These are phyloP conservation scores for Friedmanniomyces simplex DNA, from an alignment of 495 filamentous ascomycete genomes.

Conservation along the genomic window DNA sequence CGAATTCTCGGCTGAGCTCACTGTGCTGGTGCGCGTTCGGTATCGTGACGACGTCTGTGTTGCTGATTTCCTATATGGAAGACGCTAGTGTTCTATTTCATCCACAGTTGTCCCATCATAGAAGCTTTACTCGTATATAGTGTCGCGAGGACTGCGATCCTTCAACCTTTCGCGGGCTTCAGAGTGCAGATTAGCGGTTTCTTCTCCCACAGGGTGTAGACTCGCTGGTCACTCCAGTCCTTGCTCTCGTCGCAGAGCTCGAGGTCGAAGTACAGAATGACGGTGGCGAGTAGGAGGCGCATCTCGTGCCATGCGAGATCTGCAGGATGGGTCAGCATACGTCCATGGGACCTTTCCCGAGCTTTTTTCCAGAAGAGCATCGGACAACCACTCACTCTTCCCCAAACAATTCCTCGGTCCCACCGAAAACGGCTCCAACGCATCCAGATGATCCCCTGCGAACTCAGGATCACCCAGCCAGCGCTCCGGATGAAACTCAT, in stretches of 20 bases:
- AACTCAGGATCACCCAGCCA: slow-evolving; percentile 22
- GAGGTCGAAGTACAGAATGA: slow-evolving; percentile 28
- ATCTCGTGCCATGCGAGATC: slow-evolving; percentile 33
- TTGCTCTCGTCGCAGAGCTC: slow-evolving; percentile 25
- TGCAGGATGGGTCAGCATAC: neutral
- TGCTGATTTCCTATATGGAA: too few species aligned
- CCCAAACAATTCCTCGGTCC: slow-evolving; percentile 20
- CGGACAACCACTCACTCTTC: slow-evolving; percentile 7
- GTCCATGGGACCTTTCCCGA: too few species aligned
- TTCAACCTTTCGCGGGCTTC: neutral
- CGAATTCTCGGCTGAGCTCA: too few species aligned
- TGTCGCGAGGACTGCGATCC: too few species aligned
- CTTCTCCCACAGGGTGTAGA: slow-evolving; percentile 37
- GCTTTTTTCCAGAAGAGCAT: too few species aligned
- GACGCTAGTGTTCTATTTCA: too few species aligned
- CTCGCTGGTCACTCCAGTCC: slow-evolving; percentile 25
- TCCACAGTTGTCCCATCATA: too few species aligned
- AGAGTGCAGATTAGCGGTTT: slow-evolving; percentile 22
- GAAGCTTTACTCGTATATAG: too few species aligned
- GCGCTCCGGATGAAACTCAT: slow-evolving; percentile 22
- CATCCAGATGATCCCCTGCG: slow-evolving; percentile 14
- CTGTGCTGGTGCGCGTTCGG: too few species aligned
- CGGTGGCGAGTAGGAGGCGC: slow-evolving; percentile 27
- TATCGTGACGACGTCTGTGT: too few species aligned
- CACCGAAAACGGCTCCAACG: slow-evolving; percentile 13